Conservation (phyloP, 768 basidiomycete species). For the Pisolithus albus region DNA sequence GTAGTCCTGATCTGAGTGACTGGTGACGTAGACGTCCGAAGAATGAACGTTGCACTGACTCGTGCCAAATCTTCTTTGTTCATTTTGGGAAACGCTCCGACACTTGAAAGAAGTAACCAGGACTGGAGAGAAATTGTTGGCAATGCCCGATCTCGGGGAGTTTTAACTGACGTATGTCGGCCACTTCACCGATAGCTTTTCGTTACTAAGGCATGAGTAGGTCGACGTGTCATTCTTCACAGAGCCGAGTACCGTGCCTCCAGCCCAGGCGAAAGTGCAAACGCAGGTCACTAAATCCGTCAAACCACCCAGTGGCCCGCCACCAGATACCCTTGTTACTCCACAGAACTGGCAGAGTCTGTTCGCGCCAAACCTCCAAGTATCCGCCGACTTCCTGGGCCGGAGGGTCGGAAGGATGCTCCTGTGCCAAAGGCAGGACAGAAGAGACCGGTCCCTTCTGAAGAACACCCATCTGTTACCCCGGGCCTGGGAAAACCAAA, state of each 20-base stretch:
- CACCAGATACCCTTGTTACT: slow-evolving; percentile 30
- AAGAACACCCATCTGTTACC: slow-evolving; percentile 13
- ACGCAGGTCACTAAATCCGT: slow-evolving; percentile 9
- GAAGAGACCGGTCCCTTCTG: slow-evolving; percentile 15
- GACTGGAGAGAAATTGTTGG: slow-evolving; percentile 73
- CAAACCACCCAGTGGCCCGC: slow-evolving; percentile 16
- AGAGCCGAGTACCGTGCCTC: slow-evolving; percentile 13
- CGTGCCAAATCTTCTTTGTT: slow-evolving; percentile 92
- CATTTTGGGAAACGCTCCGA: slow-evolving; percentile 85
- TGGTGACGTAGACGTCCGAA: slow-evolving; percentile 51
- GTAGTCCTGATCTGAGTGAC: slow-evolving; percentile 1
- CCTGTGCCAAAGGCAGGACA: slow-evolving; percentile 6
- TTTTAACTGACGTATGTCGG: slow-evolving; percentile 52
- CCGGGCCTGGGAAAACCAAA: slow-evolving; percentile 17
- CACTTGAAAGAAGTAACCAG: slow-evolving; percentile 77
- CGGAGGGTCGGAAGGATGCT: slow-evolving; percentile 6
- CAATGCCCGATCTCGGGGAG: slow-evolving; percentile 63
- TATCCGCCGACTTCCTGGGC: slow-evolving; percentile 6
- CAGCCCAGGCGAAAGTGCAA: slow-evolving; percentile 15
- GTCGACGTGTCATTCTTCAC: slow-evolving; percentile 36
- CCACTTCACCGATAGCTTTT: neutral
- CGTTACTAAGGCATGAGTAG: slow-evolving; percentile 11
- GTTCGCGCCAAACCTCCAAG: slow-evolving; percentile 19
- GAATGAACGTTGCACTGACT: slow-evolving; percentile 99
- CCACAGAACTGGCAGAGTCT: slow-evolving; percentile 31